Conservation (phyloP, 495 filamentous ascomycete species). For the Podospora australis region DNA sequence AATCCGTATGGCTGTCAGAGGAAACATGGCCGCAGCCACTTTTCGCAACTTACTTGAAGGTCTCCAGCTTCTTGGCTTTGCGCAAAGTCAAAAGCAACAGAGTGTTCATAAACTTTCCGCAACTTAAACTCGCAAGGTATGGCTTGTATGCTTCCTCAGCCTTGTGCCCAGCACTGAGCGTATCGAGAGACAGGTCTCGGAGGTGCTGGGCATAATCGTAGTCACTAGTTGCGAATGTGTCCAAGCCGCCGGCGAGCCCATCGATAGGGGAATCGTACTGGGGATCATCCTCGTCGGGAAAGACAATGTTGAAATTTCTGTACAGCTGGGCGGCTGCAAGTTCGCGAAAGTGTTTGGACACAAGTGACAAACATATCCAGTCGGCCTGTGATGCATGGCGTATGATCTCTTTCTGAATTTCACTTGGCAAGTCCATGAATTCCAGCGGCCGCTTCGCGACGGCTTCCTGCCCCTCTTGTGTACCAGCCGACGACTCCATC, state of each 20-base stretch:
- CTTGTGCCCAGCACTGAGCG: constrained; percentile 37
- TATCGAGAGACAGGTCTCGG: constrained; percentile 44
- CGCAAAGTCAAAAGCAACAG: constrained; percentile 50
- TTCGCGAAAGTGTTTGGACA: constrained; percentile 48
- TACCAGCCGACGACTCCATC: constrained; percentile 11
- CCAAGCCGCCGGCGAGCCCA: constrained; percentile 47
- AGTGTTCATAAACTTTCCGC: constrained; percentile 57
- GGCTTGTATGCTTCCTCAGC: constrained; percentile 40
- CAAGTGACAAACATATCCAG: constrained; percentile 47
- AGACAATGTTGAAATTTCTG: constrained; percentile 51
- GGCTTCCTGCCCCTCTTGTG: constrained; percentile 8
- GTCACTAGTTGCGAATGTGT: constrained; percentile 54
- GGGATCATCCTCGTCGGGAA: constrained; percentile 48
- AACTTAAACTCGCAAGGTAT: constrained; percentile 42
- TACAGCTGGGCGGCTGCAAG: constrained; percentile 53
- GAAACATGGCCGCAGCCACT: neutral
- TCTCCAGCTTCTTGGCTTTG: constrained; percentile 47
- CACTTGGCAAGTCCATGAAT: constrained; percentile 42
- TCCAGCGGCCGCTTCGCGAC: constrained; percentile 8
- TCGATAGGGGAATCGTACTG: constrained; percentile 42
- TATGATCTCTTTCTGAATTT: constrained; percentile 48
- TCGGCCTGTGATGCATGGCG: constrained; percentile 39
- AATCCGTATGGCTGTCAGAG: too few species aligned
- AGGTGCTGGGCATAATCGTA: constrained; percentile 55
- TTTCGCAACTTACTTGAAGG: constrained; percentile 48